Base-by-base conservation (phyloP, 306 rosid species). In the Quercus parvula region DNA sequence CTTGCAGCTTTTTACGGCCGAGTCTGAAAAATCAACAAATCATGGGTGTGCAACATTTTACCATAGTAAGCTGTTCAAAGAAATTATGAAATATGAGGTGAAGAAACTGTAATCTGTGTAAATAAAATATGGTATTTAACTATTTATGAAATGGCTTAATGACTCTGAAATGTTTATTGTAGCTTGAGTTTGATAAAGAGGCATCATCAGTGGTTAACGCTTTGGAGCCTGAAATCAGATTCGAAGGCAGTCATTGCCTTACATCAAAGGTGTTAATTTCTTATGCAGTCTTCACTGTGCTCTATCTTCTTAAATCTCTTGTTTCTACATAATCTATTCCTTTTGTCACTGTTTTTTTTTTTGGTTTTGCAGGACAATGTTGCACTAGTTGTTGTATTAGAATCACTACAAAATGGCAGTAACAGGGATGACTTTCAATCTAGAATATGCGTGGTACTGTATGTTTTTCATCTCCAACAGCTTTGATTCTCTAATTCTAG, bases 11-110 rank as follows among this genome's bases (percentile, higher is more conserved):
- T 84, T 18, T 58, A 20, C 56, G 0, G 20, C 38, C 2, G 46
- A 38, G 46, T 38, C 46, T 4, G 35, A 56, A 5, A 8, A 44
- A 6, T 5, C 1, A 22, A 24, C 61, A 67, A 24, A 30, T 27
- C 83, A 77, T 77, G 87, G 89, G 49, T 83, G 89, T 46, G 85
- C 87, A 24, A 86, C 70, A 44, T 86, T 80, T 71, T 86, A 83
- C 76, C 87, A 81, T 27, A 0, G 13, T 22, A 46, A 78, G 20
- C 70, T 33, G 13, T 81, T 86, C 74, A 75, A 81, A 81, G 81
- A 71, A 79, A 54, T 70, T 10, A 33, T 4, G 17, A 83, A 10
- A 56, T 52, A 66, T 51, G 85, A 83, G 83, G 85, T 86, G 68
- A 77, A 78, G 28, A 76, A 59, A 28, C 61, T 24, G 51, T 69